Base-by-base conservation (phyloP, 805 yeast genomes). In the Metschnikowia bowlesiae region DNA sequence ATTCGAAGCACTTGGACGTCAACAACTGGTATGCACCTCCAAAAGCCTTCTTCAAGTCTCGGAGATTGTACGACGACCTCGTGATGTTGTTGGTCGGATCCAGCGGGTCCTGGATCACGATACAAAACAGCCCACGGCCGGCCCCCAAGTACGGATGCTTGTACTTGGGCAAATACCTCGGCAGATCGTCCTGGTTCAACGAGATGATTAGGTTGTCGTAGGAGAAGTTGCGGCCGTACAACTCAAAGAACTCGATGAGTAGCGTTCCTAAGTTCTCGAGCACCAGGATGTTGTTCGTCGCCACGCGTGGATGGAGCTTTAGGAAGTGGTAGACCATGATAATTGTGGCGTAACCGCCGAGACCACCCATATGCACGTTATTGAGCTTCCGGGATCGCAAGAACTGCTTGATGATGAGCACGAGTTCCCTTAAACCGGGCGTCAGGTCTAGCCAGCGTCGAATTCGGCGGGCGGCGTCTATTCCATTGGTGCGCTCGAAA, bases 301-400 rank as follows among this genome's bases (percentile, higher is more conserved):
- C 64, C 10, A 89, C 62, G 56, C 90, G 75, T 13, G 96, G 96
- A 64, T 92, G 98, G 54, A 87, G 70, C 57, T 75, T 79, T 53
- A 91, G 67, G 62, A 91, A 90, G 14, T 92, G 83, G 59, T 83
- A 84, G 14, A 87, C 89, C 62, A 94, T 62, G 60, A 97, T 90
- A 40, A 91, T 89, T n/a, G 89, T 87, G 7, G 97, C 82, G 64
- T 85, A 92, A 0, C 98, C 98, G 39, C 99, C 98, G 6, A 92
- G 70, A 0, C 98, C 98, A 46, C 99, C 99, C 22, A 84, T 83
- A 59, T 87, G 95, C 13, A 92, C 98, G 55, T 88, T 86, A 61
- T 90, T 89, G 53, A 91, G 71, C 51, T 78, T 81, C 60, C 97
- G 75, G 1, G 89, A 82, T 32, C 89, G 74, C 45, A 92, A 73